Base-by-base conservation (phyloP, 2,329 filamentous ascomycete species). In the Blastomyces parvus region DNA sequence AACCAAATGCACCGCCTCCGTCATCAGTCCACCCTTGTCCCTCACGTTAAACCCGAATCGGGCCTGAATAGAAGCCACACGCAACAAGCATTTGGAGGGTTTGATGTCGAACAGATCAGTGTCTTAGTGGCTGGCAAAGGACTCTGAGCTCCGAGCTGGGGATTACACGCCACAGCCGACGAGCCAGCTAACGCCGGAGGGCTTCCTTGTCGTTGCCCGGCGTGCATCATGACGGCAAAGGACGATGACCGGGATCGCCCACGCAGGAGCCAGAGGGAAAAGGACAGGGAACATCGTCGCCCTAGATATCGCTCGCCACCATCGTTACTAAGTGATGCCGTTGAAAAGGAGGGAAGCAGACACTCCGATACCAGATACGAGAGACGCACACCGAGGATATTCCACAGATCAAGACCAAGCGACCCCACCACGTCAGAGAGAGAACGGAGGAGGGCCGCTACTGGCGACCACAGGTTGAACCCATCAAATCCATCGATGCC, bases 161-260 rank as follows among this genome's bases (percentile, higher is more conserved):
- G 42, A 59, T 30, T 48, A 59, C 57, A 46, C 57, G 57, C 57
- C 57, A 59, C 57, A 59, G 9, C 57, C 22, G 27, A 48, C 4
- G 17, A 27, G 14, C 40, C 17, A 48, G 11, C 40, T 22, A 27
- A 36, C 40, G 57, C 42, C 40, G 25, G 57, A 46, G 25, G n/a
- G 2, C 40, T 33, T 11, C 38, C 42, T 42, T 59, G 57, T 59
- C 38, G 40, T 48, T 30, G 17, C 40, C 42, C 42, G 42, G 42
- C 27, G 42, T 62, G 60, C 60, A 65, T 69, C 71, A 76, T 76
- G 74, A 73, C 74, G 68, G 72, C 74, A 61, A 74, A 73, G 61
- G 66, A 71, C 69, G 68, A 68, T 68, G 71, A 73, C 66, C 72
- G 72, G 67, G 69, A 70, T 42, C 61, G 46, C 61, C 65, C 42